These are phyloP conservation scores for Tuber calosporum DNA, from an alignment of 495 filamentous ascomycete genomes.

Conservation along the genomic window DNA sequence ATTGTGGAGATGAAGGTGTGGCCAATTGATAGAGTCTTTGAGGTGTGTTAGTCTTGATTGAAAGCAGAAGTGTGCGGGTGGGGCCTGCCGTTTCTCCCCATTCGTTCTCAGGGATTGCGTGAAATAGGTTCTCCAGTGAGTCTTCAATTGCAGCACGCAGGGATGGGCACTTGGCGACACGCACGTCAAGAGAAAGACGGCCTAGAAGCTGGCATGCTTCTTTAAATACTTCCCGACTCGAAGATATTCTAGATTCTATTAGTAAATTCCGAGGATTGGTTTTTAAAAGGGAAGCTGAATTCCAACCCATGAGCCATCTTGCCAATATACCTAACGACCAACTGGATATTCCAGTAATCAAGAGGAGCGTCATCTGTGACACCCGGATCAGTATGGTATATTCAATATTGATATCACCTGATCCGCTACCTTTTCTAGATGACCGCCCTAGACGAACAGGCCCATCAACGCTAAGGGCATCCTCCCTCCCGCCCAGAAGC, in stretches of 20 bases:
- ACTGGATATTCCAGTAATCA: slow-evolving; percentile 30
- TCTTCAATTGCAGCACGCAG: slow-evolving; percentile 48
- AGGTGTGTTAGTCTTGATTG: slow-evolving; percentile 36
- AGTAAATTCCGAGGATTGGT: neutral
- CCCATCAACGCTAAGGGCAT: slow-evolving; percentile 29
- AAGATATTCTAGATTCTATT: slow-evolving; percentile 17
- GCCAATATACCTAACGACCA: slow-evolving; percentile 20
- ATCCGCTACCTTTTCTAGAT: slow-evolving; percentile 1
- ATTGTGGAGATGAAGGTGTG: slow-evolving; percentile 50
- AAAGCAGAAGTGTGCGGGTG: neutral
- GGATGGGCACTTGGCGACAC: slow-evolving; percentile 46
- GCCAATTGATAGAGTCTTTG: slow-evolving; percentile 53
- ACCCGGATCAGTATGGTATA: neutral
- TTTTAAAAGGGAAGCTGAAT: neutral
- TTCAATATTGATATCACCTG: neutral
- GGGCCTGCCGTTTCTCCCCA: slow-evolving; percentile 33
- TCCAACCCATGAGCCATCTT: slow-evolving; percentile 22
- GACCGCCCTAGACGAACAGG: neutral
- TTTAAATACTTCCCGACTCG: slow-evolving; percentile 9
- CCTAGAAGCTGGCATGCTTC: slow-evolving; percentile 45
- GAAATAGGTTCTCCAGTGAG: slow-evolving; percentile 46
- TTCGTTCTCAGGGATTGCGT: slow-evolving; percentile 41
- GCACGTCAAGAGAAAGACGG: slow-evolving; percentile 55
- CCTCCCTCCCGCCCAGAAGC: slow-evolving; percentile 33
- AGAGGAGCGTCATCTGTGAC: neutral